These are phyloP conservation scores for Clonostachys rhizophaga DNA, from an alignment of 2,329 filamentous ascomycete species.

Conservation along the genomic window DNA sequence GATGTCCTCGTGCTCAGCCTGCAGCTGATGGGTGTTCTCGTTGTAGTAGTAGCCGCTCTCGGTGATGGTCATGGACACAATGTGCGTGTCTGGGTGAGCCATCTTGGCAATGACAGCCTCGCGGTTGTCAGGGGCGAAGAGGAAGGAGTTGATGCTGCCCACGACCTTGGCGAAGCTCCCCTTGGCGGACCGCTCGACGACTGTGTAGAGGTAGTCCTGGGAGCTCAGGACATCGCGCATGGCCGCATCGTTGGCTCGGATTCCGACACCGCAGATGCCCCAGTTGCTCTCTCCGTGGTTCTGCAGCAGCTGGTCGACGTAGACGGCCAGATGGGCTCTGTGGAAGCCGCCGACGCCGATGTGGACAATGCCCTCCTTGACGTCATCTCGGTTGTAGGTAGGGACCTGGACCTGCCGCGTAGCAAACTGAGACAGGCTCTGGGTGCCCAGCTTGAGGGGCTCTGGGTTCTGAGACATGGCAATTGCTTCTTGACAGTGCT, in stretches of 20 bases:
- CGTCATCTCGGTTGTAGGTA: slow-evolving; percentile 33
- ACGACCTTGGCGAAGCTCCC: slow-evolving; percentile 41
- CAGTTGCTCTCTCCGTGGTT: slow-evolving; percentile 37
- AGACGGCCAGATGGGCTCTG: slow-evolving; percentile 47
- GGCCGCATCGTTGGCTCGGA: slow-evolving; percentile 40
- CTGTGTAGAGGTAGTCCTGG: slow-evolving; percentile 48
- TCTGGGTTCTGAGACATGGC: no score
- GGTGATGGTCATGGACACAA: slow-evolving; percentile 50
- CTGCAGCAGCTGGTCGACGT: slow-evolving; percentile 41
- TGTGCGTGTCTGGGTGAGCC: slow-evolving; percentile 47
- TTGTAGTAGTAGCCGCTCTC: slow-evolving; percentile 55
- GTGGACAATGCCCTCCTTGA: slow-evolving; percentile 51
- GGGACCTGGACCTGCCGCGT: slow-evolving; percentile 16
- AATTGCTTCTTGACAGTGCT: no score
- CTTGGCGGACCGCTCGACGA: slow-evolving; percentile 47
- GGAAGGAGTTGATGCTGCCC: slow-evolving; percentile 46
- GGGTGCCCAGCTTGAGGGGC: no score
- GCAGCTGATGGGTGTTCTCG: slow-evolving; percentile 50
- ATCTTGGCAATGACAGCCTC: slow-evolving; percentile 47
- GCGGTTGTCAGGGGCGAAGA: slow-evolving; percentile 45
- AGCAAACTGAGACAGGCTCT: no score
- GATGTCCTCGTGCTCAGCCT: slow-evolving; percentile 42
- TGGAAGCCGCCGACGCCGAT: slow-evolving; percentile 51
- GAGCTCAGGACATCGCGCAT: slow-evolving; percentile 44
- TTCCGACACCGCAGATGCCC: slow-evolving; percentile 46